A percentile compares a stretch with the other conserved stretches of the same genome.
Evolutionary conservation across 768 basidiomycete genomes (phyloP).

Genomic region (Mycena haematopus): DNA sequence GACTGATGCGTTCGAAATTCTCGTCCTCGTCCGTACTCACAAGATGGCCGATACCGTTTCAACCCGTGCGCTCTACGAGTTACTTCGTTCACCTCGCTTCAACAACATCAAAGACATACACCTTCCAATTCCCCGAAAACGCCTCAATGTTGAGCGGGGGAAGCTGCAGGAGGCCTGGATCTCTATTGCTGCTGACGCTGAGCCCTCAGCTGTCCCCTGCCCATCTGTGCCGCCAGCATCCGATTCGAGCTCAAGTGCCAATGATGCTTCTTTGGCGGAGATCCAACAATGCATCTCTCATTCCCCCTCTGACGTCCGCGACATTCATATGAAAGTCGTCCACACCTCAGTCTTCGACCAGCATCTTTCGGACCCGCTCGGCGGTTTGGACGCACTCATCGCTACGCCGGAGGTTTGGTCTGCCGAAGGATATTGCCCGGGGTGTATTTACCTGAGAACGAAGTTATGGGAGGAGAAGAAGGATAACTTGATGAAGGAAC

Average conservation of each 20-base stretch:
- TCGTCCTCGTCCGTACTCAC: background rate
- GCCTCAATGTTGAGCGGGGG: background rate
- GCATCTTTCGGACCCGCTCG: background rate
- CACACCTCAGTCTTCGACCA: background rate
- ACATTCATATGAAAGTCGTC: background rate
- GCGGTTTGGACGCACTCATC: background rate
- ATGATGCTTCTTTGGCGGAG: background rate
- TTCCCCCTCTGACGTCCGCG: background rate
- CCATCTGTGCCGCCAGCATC: background rate
- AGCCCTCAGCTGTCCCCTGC: background rate
- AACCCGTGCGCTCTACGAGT: conserved; percentile 1
- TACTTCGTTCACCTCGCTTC: background rate
- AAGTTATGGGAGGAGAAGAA: background rate
- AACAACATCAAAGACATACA: background rate
- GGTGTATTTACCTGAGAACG: background rate
- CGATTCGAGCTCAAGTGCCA: too few species aligned
- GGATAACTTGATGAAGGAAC: background rate
- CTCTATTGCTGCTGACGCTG: background rate
- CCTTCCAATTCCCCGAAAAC: background rate
- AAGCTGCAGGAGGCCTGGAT: background rate
- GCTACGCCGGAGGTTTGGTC: background rate
- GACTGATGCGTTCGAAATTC: background rate
- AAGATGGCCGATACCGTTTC: background rate
- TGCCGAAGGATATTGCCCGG: background rate
- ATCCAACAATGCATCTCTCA: background rate